Evolutionary conservation across 805 yeast genomes (phyloP), one percentile per base, ranked within the genome.

Genomic region (Starmerella lactis-condensi): DNA sequence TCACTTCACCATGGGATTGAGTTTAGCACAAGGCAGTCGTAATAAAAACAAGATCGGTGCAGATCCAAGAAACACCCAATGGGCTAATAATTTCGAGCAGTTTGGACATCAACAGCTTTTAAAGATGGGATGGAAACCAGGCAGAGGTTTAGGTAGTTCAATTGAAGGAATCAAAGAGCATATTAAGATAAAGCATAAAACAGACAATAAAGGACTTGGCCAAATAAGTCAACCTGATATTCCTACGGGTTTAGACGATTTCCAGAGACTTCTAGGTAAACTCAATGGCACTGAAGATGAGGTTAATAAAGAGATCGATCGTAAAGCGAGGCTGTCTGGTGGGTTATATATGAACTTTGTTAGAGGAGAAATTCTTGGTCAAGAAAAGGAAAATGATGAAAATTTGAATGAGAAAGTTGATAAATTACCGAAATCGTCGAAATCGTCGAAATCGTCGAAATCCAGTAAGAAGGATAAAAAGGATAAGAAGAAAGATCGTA

Each of bases 21-120:
- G 62, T 11, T 49, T 58, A 7, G 51, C 64, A 8, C 95, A 78
- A 8, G 63, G 74, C 5, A 75, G 72, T 48, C 68, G 64, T 9
- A 81, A 77, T 47, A 11, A 11, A 11, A 92, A 77, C 46, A 65
- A 89, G 47, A 75, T 83, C 51, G 95, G 96, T 8, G 56, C 64
- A 22, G 98, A 85, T 56, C 98, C 98, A 12, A 62, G 96, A 48
- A 85, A 85, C 48, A 83, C 94, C 1, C 67, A 71, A 38, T 85
- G 98, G 98, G 75, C 94, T 17, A 81, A 81, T 48, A 78, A 58
- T 38, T 49, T 42, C 16, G 37, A 36, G 4, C 57, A 93, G 31
- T 85, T 85, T 47, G 98, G 98, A 1, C 94, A 77, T 51, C 69
- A 75, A 46, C 82, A 82, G 52, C 53, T 85, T 37, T 70, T 70